These are phyloP conservation scores for Penicillium sp. DNA, from an alignment of 2,329 filamentous ascomycete genomes.

Conservation along the genomic window DNA sequence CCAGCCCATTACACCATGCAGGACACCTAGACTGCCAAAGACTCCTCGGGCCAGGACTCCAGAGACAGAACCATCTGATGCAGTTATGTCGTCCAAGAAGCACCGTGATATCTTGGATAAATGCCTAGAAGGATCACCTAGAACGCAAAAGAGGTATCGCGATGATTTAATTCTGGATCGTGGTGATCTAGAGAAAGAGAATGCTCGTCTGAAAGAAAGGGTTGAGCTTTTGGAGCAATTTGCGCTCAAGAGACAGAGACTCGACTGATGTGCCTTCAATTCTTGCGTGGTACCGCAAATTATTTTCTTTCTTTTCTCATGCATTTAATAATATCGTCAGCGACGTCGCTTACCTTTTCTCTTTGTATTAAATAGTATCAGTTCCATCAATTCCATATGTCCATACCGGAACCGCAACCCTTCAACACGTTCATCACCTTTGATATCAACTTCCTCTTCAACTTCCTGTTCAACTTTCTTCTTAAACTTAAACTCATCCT, in stretches of 20 bases:
- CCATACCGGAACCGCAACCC: background rate
- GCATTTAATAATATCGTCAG: background rate
- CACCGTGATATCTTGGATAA: background rate
- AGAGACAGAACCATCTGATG: background rate
- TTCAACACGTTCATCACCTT: background rate
- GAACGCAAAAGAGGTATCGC: background rate
- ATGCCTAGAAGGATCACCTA: background rate
- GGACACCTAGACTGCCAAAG: background rate
- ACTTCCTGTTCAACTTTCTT: background rate
- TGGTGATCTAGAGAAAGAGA: background rate
- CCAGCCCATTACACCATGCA: background rate
- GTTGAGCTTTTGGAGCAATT: background rate
- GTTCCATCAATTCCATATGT: background rate
- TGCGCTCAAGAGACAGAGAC: background rate
- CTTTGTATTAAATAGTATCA: background rate
- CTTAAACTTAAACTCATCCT: background rate
- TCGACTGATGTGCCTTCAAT: background rate
- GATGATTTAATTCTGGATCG: background rate
- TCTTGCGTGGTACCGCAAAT: background rate
- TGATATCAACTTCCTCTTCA: background rate
- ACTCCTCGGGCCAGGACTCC: background rate
- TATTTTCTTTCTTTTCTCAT: background rate
- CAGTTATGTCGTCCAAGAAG: background rate
- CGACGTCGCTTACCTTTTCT: background rate
- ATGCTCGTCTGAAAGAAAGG: background rate